A percentile compares a stretch with the other conserved stretches of the same genome.
Evolutionary conservation across 768 basidiomycete species (phyloP).

Genomic region (Russula lepida): DNA sequence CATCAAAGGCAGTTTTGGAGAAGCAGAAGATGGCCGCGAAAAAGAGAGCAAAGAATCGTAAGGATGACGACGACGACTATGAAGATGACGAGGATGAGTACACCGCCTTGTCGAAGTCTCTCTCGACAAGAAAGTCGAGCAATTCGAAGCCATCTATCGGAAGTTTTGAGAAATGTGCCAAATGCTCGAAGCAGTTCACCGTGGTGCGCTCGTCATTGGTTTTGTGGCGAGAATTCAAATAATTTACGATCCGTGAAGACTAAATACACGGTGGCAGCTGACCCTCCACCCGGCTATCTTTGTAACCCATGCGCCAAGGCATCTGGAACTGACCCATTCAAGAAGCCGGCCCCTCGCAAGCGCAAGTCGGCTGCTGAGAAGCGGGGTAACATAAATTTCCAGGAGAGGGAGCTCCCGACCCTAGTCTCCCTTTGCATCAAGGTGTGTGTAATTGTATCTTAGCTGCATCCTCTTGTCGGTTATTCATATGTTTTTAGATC

Average conservation of each 20-base stretch:
- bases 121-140: conserved; percentile 32
- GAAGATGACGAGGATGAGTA: conserved; percentile 62
- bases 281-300: conserved; percentile 64
- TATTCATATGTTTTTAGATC: conserved; percentile 40
- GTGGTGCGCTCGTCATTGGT: conserved; percentile 48
- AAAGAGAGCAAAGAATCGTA: conserved; percentile 30
- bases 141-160: conserved; percentile 59
- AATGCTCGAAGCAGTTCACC: conserved; percentile 78
- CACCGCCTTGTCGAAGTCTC: conserved; percentile 48
- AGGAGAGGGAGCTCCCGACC: conserved; percentile 59
- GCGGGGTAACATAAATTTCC: conserved; percentile 58
- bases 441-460: conserved; percentile 33
- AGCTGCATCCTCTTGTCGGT: background rate
- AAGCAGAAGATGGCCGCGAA: conserved; percentile 27
- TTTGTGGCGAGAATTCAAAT: background rate
- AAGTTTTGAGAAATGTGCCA: conserved; percentile 70
- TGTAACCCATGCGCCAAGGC: conserved; percentile 80
- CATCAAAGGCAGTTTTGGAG: conserved; percentile 22
- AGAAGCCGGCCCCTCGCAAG: conserved; percentile 60
- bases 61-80: conserved; percentile 33
- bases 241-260: conserved; percentile 42
- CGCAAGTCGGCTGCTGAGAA: conserved; percentile 58
- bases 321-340: conserved; percentile 77
- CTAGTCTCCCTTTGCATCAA: conserved; percentile 77
- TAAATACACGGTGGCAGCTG: conserved; percentile 73